Evolutionary conservation across 306 rosid genomes (phyloP).

Genomic region (Phaseolus lunatus): DNA sequence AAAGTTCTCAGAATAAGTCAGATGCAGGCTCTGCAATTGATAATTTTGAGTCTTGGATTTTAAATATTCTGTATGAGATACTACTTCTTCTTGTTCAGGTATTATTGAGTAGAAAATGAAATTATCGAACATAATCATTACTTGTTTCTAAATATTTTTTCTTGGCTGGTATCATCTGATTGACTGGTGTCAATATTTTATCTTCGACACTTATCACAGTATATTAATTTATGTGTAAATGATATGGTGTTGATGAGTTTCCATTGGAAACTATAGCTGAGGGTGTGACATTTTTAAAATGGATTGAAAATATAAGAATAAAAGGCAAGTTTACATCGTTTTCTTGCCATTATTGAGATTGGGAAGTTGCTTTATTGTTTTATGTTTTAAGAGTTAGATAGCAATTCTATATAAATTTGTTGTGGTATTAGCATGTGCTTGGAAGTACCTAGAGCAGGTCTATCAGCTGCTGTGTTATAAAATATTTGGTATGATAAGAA

Average conservation of each 20-base stretch:
- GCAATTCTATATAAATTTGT: constrained; percentile 23
- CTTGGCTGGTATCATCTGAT: constrained; percentile 38
- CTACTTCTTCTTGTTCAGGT: constrained; percentile 99
- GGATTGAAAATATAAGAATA: constrained; percentile 14
- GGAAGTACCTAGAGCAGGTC: background rate
- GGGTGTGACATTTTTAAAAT: constrained; percentile 9
- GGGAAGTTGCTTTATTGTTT: background rate
- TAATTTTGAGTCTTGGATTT: constrained; percentile 88
- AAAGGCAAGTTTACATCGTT: constrained; percentile 4
- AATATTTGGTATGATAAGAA: background rate
- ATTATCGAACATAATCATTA: constrained; percentile 27
- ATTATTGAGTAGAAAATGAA: constrained; percentile 36
- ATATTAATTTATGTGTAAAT: constrained; percentile 34
- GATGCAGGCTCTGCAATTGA: constrained; percentile 69
- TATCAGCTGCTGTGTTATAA: constrained; percentile 35
- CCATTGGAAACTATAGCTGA: constrained; percentile 23
- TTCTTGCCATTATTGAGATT: background rate
- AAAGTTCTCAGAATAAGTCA: constrained; percentile 55
- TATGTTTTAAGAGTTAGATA: constrained; percentile 4
- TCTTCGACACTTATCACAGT: background rate
- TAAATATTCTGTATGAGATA: constrained; percentile 84
- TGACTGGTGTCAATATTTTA: constrained; percentile 2
- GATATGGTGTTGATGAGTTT: constrained; percentile 15
- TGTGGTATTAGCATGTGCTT: background rate
- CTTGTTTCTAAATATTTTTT: constrained; percentile 27